A percentile compares a stretch with the other conserved stretches of the same genome.
These are phyloP conservation scores for Colletotrichum gigasporum DNA, from an alignment of 2,329 filamentous ascomycete species.

Conservation along the genomic window DNA sequence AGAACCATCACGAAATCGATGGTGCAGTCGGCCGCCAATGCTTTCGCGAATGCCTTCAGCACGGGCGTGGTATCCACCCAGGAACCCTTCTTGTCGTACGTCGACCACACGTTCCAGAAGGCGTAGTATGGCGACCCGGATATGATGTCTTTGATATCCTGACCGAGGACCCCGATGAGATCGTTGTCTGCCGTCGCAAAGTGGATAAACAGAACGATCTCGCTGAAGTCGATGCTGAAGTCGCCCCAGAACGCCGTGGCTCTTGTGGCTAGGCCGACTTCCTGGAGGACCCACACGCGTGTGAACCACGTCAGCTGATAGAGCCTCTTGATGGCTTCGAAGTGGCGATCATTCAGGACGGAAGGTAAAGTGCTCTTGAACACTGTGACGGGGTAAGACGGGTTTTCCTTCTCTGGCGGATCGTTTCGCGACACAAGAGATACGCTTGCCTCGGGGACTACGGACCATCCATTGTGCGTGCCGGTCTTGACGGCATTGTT, in stretches of 20 bases:
- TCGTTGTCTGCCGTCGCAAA: not conserved
- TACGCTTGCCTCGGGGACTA: too few relatives aligned
- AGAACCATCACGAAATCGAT: not conserved
- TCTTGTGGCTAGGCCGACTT: not conserved
- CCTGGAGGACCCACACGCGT: not conserved
- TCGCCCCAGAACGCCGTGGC: not conserved
- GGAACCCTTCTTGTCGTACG: not conserved
- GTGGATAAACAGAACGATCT: not conserved
- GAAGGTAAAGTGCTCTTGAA: not conserved
- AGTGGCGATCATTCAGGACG: not conserved
- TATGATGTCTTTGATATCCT: not conserved
- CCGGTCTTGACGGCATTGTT: not conserved
- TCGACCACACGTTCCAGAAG: conserved; percentile 6
- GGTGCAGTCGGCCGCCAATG: not conserved
- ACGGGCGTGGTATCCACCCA: not conserved
- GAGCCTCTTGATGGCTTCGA: not conserved
- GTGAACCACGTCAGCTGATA: not conserved
- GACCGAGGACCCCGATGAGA: not conserved
- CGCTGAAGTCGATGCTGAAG: not conserved
- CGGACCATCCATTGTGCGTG: not conserved
- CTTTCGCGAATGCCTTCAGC: not conserved
- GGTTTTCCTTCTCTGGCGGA: too few relatives aligned
- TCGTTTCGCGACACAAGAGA: too few relatives aligned
- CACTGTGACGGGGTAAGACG: not conserved
- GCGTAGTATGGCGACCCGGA: not conserved